Conservation (phyloP, 148 eudicot species). For the Tetragonia tetragonoides region DNA sequence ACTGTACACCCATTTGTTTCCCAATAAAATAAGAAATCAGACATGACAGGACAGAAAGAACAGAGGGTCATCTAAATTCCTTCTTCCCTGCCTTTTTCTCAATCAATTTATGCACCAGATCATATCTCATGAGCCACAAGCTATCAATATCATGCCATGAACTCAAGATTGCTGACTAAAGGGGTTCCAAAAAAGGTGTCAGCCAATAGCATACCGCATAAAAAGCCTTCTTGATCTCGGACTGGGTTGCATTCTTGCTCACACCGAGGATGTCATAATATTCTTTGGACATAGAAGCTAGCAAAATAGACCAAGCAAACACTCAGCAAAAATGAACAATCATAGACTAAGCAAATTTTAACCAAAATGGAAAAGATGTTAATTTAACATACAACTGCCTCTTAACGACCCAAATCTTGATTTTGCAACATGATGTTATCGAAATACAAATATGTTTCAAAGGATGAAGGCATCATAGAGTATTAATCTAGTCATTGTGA, state of each 20-base stretch:
- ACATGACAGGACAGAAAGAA: neutral
- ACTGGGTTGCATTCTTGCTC: conserved; percentile 61
- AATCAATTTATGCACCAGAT: no score
- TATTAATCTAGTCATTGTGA: no score
- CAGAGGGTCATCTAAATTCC: neutral
- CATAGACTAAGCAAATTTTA: neutral
- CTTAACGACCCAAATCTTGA: neutral
- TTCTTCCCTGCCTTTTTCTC: neutral
- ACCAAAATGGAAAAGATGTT: neutral
- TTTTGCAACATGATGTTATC: neutral
- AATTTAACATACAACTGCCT: neutral
- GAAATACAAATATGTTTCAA: conserved; percentile 8
- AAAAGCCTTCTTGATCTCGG: conserved; percentile 94
- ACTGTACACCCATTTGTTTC: conserved; percentile 36
- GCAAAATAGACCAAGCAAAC: conserved; percentile 13
- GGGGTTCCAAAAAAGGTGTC: neutral
- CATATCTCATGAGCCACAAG: no score
- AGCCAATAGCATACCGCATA: conserved; percentile 60
- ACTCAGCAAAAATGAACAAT: neutral
- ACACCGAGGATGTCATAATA: conserved; percentile 84
- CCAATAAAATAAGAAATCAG: neutral
- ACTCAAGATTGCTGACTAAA: no score
- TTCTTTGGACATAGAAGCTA: conserved; percentile 55
- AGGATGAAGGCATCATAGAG: neutral
- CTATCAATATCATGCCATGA: no score